phyloP scores from a whole-genome alignment of 2,329 filamentous ascomycete species.

The Colletotrichum noveboracense region DNA sequence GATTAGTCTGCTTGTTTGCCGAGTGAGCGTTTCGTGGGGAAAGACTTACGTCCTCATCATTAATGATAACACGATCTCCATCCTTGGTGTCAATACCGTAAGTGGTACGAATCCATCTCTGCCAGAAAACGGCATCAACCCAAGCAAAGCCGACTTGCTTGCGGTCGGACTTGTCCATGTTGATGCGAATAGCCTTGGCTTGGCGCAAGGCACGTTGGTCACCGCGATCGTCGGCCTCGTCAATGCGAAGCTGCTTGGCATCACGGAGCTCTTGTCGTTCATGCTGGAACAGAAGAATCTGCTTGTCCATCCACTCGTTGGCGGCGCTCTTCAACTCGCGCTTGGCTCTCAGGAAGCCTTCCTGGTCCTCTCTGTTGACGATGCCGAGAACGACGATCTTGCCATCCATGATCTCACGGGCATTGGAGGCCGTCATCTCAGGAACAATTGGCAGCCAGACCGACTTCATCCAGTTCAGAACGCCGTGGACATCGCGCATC shows the following conservation, averaged over 20 bases:
- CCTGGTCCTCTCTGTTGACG: conserved; percentile 78
- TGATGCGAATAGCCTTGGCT: conserved; percentile 90
- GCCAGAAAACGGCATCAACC: conserved; percentile 98
- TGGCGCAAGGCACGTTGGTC: conserved; percentile 86
- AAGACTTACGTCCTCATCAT: conserved; percentile 90
- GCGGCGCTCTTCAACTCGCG: conserved; percentile 95
- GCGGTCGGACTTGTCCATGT: conserved; percentile 84
- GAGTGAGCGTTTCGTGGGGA: background rate
- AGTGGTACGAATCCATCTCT: conserved; percentile 93
- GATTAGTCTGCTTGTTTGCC: background rate
- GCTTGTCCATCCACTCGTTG: conserved; percentile 97
- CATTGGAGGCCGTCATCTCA: conserved; percentile 89
- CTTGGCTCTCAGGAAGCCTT: conserved; percentile 79
- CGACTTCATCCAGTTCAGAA: conserved; percentile 92
- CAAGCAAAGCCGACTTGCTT: conserved; percentile 95
- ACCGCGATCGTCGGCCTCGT: conserved; percentile 92
- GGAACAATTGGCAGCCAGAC: conserved; percentile 97
- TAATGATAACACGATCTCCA: conserved; percentile 93
- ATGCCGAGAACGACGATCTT: conserved; percentile 95
- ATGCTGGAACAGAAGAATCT: conserved; percentile 87
- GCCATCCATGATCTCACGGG: conserved; percentile 91
- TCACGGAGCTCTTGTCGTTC: conserved; percentile 93
- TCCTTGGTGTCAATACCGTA: conserved; percentile 90
- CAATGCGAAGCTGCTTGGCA: conserved; percentile 92
- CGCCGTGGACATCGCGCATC: conserved; percentile 82